Conservation (phyloP, 768 basidiomycete genomes). For the Sarcomyxa edulis region DNA sequence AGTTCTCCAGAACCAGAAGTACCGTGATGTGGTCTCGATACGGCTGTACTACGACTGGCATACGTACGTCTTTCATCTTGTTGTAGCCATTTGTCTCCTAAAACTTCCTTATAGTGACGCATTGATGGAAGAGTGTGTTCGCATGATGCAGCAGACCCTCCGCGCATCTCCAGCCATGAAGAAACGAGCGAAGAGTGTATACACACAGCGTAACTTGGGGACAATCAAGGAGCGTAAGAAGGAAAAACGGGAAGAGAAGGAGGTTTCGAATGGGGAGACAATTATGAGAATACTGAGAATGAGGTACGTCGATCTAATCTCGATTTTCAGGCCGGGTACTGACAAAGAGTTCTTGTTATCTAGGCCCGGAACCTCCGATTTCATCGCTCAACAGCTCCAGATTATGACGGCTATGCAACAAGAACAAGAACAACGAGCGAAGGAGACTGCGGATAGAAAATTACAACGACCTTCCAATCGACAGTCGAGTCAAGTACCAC, state of each 20-base stretch:
- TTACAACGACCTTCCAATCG: conserved; percentile 41
- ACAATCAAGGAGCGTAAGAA: conserved; percentile 93
- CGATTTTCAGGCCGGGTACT: no score
- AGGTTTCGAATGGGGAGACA: conserved; percentile 77
- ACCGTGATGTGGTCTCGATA: conserved; percentile 85
- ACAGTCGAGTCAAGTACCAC: conserved; percentile 32
- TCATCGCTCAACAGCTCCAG: conserved; percentile 82
- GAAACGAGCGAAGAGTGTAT: conserved; percentile 90
- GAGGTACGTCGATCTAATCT: conserved; percentile 50
- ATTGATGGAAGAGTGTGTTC: conserved; percentile 92
- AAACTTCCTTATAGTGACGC: conserved; percentile 48
- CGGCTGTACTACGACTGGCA: conserved; percentile 96
- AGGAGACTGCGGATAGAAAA: conserved; percentile 54
- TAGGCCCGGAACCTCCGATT: conserved; percentile 78
- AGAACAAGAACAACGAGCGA: conserved; percentile 72
- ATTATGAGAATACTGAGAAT: conserved; percentile 94
- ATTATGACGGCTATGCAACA: conserved; percentile 80
- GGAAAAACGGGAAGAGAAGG: conserved; percentile 82
- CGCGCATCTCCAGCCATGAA: conserved; percentile 70
- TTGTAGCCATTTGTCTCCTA: background rate
- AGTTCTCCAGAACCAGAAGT: conserved; percentile 88
- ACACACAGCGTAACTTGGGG: conserved; percentile 88
- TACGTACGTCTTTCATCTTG: conserved; percentile 47
- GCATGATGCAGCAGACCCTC: conserved; percentile 88
- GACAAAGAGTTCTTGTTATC: background rate